Base-by-base conservation (phyloP, 495 filamentous ascomycete species). In the Xeromyces bisporus region DNA sequence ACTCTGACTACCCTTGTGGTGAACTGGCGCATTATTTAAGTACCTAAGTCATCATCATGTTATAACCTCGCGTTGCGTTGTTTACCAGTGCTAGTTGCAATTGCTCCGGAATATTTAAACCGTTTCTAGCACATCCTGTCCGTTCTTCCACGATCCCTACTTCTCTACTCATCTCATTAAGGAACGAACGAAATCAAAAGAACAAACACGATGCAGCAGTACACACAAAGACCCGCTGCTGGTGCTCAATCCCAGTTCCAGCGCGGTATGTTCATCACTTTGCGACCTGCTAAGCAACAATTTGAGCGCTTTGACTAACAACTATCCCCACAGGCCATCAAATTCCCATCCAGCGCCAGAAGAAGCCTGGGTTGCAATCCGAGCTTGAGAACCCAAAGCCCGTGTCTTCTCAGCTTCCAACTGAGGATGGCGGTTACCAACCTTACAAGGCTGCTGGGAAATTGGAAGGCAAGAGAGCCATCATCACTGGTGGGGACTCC, bases 401-500 rank as follows among this genome's bases (percentile, higher is more conserved):
- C 1, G 53, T 64, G 16, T 71, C 65, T 16, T 72, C 71, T 23
- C 56, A 77, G n/a, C 42, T 89, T 9, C 80, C 83, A 1, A 73
- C 75, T 4, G 66, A 73, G 24, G 67, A 76, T 21, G 71, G 71
- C 31, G 74, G 75, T 9, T 80, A 73, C 51, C 71, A 80, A 41
- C 69, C 64, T 31, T 89, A 89, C 58, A 74, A 73, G 51, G 69
- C 81, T 8, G 78, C 83, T 7, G 75, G 73, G 23, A 92, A 92
- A 55, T 66, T 89, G 1, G 43, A 59, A 34, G 76, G 70, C 37
- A 80, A 78, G 50, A 76, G 71, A 14, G 80, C 80, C 14, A 52
- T 89, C 20, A 89, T 89, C 41, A 86, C 80, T 1, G 80, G 81
- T 10, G 83, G 82, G 9, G 81, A 89, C 47, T 77, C 69, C 4